Conservation (phyloP, 176 grass and related monocot species). For the Aegilops sharonensis region DNA sequence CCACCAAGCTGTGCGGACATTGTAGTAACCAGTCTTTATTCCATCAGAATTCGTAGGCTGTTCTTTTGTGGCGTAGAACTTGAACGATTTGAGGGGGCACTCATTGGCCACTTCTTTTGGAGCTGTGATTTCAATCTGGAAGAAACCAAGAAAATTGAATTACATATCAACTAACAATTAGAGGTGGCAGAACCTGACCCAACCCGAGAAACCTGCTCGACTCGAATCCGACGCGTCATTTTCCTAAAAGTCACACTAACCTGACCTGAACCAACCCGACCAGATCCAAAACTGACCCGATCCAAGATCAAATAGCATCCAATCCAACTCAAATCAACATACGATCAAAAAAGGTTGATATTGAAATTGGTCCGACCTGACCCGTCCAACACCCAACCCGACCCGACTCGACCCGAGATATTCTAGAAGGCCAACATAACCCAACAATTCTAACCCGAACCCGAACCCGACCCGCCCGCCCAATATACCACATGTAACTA, state of each 20-base stretch:
- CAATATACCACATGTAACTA: background rate
- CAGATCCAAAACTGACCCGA: background rate
- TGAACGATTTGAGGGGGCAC: conserved; percentile 64
- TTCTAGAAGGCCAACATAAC: conserved; percentile 21
- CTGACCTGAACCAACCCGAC: background rate
- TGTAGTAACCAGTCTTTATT: conserved; percentile 43
- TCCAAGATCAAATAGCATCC: background rate
- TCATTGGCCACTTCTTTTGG: background rate
- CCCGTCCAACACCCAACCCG: background rate
- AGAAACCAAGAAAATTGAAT: conserved; percentile 20
- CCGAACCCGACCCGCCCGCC: background rate
- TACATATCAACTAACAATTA: conserved; percentile 17
- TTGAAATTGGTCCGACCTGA: background rate
- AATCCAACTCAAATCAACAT: conserved; percentile 8
- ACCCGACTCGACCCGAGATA: background rate
- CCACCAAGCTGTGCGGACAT: conserved; percentile 57
- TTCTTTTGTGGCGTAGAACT: conserved; percentile 48
- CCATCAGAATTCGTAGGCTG: conserved; percentile 27
- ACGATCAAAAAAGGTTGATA: conserved; percentile 4
- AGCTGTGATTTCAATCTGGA: background rate
- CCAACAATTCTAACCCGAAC: background rate
- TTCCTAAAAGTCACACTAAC: background rate
- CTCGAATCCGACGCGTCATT: background rate
- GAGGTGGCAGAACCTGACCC: background rate
- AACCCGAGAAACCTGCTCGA: background rate